Percentiles rank a stretch among this genome's conserved stretches.
These are phyloP conservation scores for Quercus cerris DNA, from an alignment of 306 rosid species.

Conservation along the genomic window DNA sequence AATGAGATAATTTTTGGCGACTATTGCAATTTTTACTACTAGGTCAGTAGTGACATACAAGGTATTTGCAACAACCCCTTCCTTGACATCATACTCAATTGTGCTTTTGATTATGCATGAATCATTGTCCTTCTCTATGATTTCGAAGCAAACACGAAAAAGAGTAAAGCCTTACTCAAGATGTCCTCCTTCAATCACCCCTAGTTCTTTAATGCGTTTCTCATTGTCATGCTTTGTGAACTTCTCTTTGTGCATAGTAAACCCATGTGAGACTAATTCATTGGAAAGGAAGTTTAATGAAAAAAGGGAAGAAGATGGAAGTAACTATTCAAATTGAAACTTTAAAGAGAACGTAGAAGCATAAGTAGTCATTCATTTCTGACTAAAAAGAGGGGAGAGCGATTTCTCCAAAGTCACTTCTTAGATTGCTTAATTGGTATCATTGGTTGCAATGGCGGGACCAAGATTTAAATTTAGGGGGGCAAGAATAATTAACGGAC, in stretches of 20 bases:
- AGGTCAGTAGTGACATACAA: constrained; percentile 14
- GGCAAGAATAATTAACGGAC: no score
- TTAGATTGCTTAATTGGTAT: no score
- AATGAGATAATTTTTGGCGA: constrained; percentile 7
- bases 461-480: no score
- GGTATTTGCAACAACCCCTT: constrained; percentile 26
- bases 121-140: constrained; percentile 7
- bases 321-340: neutral
- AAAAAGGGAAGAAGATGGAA: no score
- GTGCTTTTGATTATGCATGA: constrained; percentile 29
- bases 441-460: no score
- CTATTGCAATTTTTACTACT: constrained; percentile 2
- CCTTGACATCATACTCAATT: constrained; percentile 31
- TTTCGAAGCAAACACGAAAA: constrained; percentile 19
- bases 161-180: constrained; percentile 25
- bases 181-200: constrained; percentile 30
- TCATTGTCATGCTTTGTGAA: constrained; percentile 15
- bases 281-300: neutral
- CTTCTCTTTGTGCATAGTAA: neutral
- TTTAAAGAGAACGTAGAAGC: neutral
- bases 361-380: neutral
- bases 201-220: constrained; percentile 24
- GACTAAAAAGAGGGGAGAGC: no score
- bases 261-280: neutral
- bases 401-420: no score